A percentile compares a stretch with the other conserved stretches of the same genome.
phyloP scores from a whole-genome alignment of 2,329 filamentous ascomycete genomes.

The Alternaria incomplexa region DNA sequence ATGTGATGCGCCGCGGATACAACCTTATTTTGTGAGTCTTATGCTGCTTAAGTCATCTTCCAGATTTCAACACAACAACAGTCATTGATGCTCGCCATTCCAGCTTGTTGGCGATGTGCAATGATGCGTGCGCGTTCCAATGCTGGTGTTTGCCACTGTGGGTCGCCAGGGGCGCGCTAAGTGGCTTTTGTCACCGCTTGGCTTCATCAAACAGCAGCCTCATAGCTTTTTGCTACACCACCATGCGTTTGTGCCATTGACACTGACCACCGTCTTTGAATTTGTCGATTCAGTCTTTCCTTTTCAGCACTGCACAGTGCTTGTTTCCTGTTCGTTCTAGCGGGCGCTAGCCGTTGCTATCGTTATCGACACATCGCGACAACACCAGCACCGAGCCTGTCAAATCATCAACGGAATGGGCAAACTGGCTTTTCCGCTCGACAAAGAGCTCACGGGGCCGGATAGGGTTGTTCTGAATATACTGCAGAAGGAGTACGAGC shows the following conservation, averaged over 20 bases:
- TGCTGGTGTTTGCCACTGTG: conserved; percentile 11
- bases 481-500: conserved; percentile 38
- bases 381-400: neutral
- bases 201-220: neutral
- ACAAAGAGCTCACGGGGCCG: conserved; percentile 38
- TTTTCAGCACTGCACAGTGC: neutral
- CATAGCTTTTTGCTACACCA: neutral
- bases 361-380: neutral
- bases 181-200: conserved; percentile 11
- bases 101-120: neutral
- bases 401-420: conserved; percentile 27
- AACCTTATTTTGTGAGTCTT: neutral
- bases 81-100: neutral
- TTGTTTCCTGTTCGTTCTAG: neutral
- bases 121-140: conserved; percentile 14
- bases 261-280: neutral
- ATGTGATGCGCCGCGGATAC: neutral
- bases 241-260: neutral
- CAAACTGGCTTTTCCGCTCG: conserved; percentile 37
- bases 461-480: conserved; percentile 40
- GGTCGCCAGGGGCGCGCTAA: conserved; percentile 12
- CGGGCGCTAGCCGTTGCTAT: neutral
- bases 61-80: neutral
- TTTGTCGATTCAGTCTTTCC: neutral
- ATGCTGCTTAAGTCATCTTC: neutral